phyloP scores from a whole-genome alignment of 2,329 filamentous ascomycete species.

The Aspergillus sp. region DNA sequence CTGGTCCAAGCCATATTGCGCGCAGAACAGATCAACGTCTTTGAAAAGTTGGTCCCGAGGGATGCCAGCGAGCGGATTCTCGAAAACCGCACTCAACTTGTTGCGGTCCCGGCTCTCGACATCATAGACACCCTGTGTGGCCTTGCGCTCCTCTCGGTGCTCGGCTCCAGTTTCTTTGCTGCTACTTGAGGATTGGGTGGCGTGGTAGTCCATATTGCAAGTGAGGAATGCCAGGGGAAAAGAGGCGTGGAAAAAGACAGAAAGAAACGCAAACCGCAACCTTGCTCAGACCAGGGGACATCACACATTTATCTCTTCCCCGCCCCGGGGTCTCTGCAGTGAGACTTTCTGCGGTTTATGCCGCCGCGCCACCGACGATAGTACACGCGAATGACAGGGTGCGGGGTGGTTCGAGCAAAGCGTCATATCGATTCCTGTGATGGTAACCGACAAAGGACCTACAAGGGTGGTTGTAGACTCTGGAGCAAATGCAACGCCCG shows the following conservation, averaged over 20 bases:
- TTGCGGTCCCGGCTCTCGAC: constrained; percentile 28
- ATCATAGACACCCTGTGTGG: constrained; percentile 26
- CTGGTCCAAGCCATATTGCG: constrained; percentile 53
- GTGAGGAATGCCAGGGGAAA: not conserved
- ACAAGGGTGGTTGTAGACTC: not conserved
- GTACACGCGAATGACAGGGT: constrained; percentile 5
- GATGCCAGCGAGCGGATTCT: constrained; percentile 61
- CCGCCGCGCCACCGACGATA: not conserved
- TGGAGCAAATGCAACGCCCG: not conserved
- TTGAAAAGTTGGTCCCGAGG: constrained; percentile 56
- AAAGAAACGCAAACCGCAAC: not conserved
- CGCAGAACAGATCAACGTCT: constrained; percentile 60
- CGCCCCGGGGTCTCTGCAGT: not conserved
- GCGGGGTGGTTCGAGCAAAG: not conserved
- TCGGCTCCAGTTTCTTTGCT: constrained; percentile 16
- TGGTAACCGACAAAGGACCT: not conserved
- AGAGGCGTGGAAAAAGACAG: not conserved
- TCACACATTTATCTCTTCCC: not conserved
- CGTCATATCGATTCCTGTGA: not conserved
- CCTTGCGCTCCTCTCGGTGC: constrained; percentile 22
- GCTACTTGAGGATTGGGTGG: not conserved
- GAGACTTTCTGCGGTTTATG: not conserved
- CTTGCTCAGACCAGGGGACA: not conserved
- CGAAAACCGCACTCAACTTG: constrained; percentile 46
- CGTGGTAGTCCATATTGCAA: constrained; percentile 1